Evolutionary conservation across 495 filamentous ascomycete genomes (phyloP), one percentile per base, ranked within the genome.

Genomic region (Hypoxylon lienhwacheense): DNA sequence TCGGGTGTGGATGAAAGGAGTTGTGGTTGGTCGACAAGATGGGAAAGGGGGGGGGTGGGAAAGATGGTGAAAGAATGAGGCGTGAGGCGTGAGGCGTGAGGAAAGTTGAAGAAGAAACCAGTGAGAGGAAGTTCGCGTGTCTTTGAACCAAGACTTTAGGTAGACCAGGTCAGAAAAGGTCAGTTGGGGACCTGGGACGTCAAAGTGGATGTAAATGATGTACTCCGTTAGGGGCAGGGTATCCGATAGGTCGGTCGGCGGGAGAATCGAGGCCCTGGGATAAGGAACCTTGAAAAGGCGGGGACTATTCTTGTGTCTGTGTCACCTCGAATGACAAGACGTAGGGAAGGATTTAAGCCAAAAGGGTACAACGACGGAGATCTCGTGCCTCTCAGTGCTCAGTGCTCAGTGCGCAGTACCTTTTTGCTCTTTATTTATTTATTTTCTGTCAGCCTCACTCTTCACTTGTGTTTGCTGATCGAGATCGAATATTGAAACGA

Each of bases 281-380:
- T 28, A 46, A 26, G 46, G 63, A 55, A 66, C 64, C 63, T 59
- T 64, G 64, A 59, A 63, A 61, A 61, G 57, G 60, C 61, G 57
- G 60, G 68, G 71, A 61, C n/a, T n/a, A n/a, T n/a, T n/a, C n/a
- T n/a, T 41, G 35, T 68, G 62, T 65, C 68, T 65, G 68, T 64
- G 50, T 63, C 55, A 60, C 63, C 52, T 46, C 53, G 55, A 62
- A 52, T 49, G 48, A 58, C 48, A 48, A n/a, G 53, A 53, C 20
- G 52, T 59, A 42, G 50, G 37, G n/a, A n/a, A 52, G 33, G 51
- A 52, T 31, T 53, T 55, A 54, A 45, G 56, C 20, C 22, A 55
- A 28, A 45, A 32, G 41, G 41, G 41, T 45, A 31, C 41, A 31
- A 28, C 15, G 41, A 31, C 32, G 25, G 41, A 45, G 41, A 45